Conservation (phyloP, 2,329 filamentous ascomycete genomes). For the Colletotrichum brevisporum region DNA sequence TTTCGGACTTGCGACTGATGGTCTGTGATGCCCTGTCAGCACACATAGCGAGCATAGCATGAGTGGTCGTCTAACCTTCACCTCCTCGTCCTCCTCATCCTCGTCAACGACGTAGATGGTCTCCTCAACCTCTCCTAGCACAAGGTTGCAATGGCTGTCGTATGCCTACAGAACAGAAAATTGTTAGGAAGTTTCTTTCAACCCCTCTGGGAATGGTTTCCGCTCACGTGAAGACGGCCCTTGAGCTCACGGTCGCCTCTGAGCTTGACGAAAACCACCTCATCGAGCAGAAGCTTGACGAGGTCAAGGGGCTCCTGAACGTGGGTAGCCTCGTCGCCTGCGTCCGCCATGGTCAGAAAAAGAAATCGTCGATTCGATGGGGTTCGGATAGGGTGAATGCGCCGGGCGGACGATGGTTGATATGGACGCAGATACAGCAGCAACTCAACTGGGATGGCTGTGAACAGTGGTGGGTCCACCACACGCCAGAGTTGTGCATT, state of each 20-base stretch:
- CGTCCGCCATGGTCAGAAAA: slow-evolving; percentile 80
- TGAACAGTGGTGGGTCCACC: slow-evolving; percentile 32
- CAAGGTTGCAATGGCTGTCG: slow-evolving; percentile 97
- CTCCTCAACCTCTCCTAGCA: slow-evolving; percentile 96
- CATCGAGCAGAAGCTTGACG: slow-evolving; percentile 93
- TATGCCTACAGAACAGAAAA: slow-evolving; percentile 77
- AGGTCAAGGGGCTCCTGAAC: slow-evolving; percentile 95
- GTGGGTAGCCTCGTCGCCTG: slow-evolving; percentile 78
- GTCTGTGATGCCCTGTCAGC: slow-evolving; percentile 68
- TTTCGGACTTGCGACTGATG: slow-evolving; percentile 96
- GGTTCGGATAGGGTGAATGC: neutral
- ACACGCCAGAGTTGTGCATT: slow-evolving; percentile 32
- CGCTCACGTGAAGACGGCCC: slow-evolving; percentile 89
- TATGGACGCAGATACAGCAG: slow-evolving; percentile 24
- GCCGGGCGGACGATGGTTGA: neutral
- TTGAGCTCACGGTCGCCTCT: slow-evolving; percentile 96
- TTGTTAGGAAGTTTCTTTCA: slow-evolving; percentile 28
- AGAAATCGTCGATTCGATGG: slow-evolving; percentile 7
- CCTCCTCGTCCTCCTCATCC: slow-evolving; percentile 82
- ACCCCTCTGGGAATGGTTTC: slow-evolving; percentile 34
- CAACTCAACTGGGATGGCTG: slow-evolving; percentile 33
- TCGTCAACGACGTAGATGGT: slow-evolving; percentile 96
- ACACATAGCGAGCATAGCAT: neutral
- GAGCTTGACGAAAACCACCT: slow-evolving; percentile 97
- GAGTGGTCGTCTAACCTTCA: slow-evolving; percentile 70